These are phyloP conservation scores for Scutellaria baicalensis DNA, from an alignment of 257 asterid species.

Conservation along the genomic window DNA sequence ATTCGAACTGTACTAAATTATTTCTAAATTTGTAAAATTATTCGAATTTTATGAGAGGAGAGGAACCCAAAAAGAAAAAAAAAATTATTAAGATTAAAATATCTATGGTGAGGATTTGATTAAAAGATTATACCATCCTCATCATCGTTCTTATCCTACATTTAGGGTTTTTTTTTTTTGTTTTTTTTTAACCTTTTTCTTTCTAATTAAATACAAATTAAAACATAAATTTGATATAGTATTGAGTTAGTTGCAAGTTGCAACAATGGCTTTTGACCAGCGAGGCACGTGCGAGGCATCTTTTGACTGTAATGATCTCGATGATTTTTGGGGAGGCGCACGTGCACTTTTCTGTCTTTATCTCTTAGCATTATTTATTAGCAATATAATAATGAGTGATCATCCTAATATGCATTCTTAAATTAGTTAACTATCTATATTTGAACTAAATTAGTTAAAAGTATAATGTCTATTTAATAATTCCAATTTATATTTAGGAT, in stretches of 20 bases:
- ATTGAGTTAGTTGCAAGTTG: slow-evolving; percentile 27
- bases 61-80: neutral
- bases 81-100: neutral
- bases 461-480: neutral
- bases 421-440: no score
- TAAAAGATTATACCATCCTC: neutral
- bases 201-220: neutral
- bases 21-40: no score
- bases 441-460: neutral
- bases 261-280: slow-evolving; percentile 49
- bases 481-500: slow-evolving; percentile 6
- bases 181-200: neutral
- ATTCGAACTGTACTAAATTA: no score
- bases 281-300: slow-evolving; percentile 73
- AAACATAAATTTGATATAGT: neutral
- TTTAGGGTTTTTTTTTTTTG: neutral
- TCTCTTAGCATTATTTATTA: slow-evolving; percentile 9
- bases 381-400: neutral
- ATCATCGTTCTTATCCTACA: slow-evolving; percentile 27
- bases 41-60: no score
- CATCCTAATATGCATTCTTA: neutral
- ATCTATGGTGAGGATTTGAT: slow-evolving; percentile 7
- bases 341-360: slow-evolving; percentile 26
- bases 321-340: slow-evolving; percentile 34
- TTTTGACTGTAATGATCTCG: slow-evolving; percentile 54